Base-by-base conservation (phyloP, 352 stramenopile genomes). In the Phytopythium aichiense region DNA sequence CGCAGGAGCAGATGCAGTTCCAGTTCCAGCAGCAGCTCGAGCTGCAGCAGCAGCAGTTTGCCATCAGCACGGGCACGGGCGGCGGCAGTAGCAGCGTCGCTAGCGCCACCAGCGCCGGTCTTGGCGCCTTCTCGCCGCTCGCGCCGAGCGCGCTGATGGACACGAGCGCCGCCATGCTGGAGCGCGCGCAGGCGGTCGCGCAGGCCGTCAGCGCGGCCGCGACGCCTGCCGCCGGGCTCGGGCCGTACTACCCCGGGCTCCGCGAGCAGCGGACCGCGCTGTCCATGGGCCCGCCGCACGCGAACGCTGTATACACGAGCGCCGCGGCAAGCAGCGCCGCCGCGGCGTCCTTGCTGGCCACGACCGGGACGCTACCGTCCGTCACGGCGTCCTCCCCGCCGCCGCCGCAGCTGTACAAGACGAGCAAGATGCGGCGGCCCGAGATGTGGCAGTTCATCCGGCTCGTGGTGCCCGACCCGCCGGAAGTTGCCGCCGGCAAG, bases 371-470 rank as follows among this genome's bases (percentile, higher is more conserved):
- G 35, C 53, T 49, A 37, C n/a, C 53, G 23, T 48, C 53, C n/a
- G 46, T 23, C 25, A 56, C 25, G 33, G 23, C 53, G 28, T 59
- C 71, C 20, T 58, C 67, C 11, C 65, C 71, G 33, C 53, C 57
- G 18, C 58, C 65, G 37, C 72, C 72, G 35, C 72, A 80, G 61
- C 63, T 83, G 30, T 83, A 83, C 67, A 77, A 79, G 63, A 80
- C 74, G 25, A 83, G 69, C 63, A 83, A 83, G 69, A 83, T 83
- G 74, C 66, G 74, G 30, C 74, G 74, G n/a, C 74, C 74, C 0
- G 74, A 83, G 63, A 60, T 83, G 50, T 83, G 74, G 74, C 74
- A 83, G 67, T 83, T 83, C 51, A 80, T 83, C 38, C 72, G 74
- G 25, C 56, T 83, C 2, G 74, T 83, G n/a, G 74, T 78, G 50